These are phyloP conservation scores for Ophiocordyceps camponoti-saundersi DNA, from an alignment of 2,329 filamentous ascomycete species.

Conservation along the genomic window DNA sequence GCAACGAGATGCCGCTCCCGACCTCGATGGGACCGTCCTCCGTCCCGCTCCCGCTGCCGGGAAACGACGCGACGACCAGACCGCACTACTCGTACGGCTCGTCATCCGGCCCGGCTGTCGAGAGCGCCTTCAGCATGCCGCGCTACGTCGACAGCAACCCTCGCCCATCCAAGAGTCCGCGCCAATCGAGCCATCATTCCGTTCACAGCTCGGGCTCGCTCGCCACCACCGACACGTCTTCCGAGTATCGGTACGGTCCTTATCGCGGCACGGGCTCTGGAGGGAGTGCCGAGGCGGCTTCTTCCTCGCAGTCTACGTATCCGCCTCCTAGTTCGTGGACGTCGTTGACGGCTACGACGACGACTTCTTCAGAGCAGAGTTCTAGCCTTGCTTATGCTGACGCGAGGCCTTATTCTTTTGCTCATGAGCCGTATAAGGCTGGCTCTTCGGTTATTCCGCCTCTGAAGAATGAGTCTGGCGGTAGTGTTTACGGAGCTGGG, in stretches of 20 bases:
- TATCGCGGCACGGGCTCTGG: slow-evolving; percentile 8
- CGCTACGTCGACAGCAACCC: slow-evolving; percentile 37
- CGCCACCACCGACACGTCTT: slow-evolving; percentile 25
- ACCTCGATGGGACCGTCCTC: slow-evolving; percentile 34
- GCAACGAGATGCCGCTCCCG: slow-evolving; percentile 35
- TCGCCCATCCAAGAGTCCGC: slow-evolving; percentile 38
- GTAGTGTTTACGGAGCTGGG: slow-evolving; percentile 20
- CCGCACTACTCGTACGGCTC: slow-evolving; percentile 39
- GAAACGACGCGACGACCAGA: slow-evolving; percentile 29
- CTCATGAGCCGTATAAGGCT: slow-evolving; percentile 29
- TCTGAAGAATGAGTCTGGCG: slow-evolving; percentile 17
- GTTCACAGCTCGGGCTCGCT: slow-evolving; percentile 32
- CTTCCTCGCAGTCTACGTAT: slow-evolving; percentile 23
- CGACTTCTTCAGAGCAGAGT: slow-evolving; percentile 15
- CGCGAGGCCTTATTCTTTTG: slow-evolving; percentile 30
- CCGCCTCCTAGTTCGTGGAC: slow-evolving; percentile 34
- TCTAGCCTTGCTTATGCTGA: slow-evolving; percentile 29
- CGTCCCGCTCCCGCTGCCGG: slow-evolving; percentile 31
- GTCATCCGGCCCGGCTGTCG: slow-evolving; percentile 30
- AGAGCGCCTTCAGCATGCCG: slow-evolving; percentile 33
- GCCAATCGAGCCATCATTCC: slow-evolving; percentile 35
- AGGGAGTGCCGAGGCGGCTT: neutral
- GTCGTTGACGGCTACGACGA: slow-evolving; percentile 20
- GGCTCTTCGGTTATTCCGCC: slow-evolving; percentile 9
- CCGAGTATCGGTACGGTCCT: slow-evolving; percentile 40